Evolutionary conservation across 768 basidiomycete genomes (phyloP).

Genomic region (Rickenella mellea): DNA sequence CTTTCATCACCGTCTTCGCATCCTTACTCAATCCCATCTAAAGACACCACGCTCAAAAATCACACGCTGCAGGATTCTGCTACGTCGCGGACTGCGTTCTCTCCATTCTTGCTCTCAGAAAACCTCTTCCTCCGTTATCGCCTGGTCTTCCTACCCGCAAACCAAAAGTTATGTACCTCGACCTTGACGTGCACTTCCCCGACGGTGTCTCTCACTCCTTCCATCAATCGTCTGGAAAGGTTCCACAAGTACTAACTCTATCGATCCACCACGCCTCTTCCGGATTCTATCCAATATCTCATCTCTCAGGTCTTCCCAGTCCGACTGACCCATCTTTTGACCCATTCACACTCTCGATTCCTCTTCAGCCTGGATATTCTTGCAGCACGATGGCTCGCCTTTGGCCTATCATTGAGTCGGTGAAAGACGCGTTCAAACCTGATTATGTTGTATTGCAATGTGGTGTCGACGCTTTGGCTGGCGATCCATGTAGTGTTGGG

Average conservation of each 20-base stretch:
- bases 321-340: constrained; percentile 29
- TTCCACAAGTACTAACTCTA: constrained; percentile 51
- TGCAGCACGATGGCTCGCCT: constrained; percentile 49
- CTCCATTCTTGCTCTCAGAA: constrained; percentile 63
- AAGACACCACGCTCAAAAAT: constrained; percentile 79
- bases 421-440: constrained; percentile 56
- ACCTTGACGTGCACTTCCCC: constrained; percentile 87
- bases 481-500: constrained; percentile 69
- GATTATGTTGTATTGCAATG: constrained; percentile 80
- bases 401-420: constrained; percentile 52
- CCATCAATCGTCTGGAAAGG: constrained; percentile 26
- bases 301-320: constrained; percentile 36
- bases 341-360: constrained; percentile 71
- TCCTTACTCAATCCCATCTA: not conserved
- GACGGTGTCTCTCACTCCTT: constrained; percentile 84
- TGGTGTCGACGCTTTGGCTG: constrained; percentile 79
- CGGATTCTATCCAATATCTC: constrained; percentile 74
- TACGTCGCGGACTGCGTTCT: constrained; percentile 89
- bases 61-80: constrained; percentile 81
- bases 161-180: constrained; percentile 78
- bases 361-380: constrained; percentile 66
- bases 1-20: not conserved
- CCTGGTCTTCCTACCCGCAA: constrained; percentile 17
- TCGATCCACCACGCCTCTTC: constrained; percentile 79
- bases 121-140: constrained; percentile 14